Base-by-base conservation (phyloP, 2,329 filamentous ascomycete genomes). In the Xylaria sp. region DNA sequence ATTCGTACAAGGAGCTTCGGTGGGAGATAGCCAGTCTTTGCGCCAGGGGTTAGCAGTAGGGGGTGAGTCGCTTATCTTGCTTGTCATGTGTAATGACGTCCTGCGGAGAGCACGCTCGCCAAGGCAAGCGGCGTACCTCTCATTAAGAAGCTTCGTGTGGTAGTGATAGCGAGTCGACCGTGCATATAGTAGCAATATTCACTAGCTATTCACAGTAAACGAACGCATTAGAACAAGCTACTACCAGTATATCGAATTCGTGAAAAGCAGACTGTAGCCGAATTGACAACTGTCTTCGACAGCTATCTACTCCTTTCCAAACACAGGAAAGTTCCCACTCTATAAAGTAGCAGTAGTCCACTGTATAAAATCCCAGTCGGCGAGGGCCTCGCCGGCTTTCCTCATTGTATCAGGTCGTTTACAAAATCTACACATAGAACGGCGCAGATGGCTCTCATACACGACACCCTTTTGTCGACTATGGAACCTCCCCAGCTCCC, bases 321-420 rank as follows among this genome's bases (percentile, higher is more conserved):
- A 27, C 35, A 21, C 6, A 16, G 37, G 16, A 48, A 48, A 40
- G 40, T n/a, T 29, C 48, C 21, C 27, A 25, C 50, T 66, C 37
- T 59, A 59, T 48, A 29, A 35, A 35, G 32, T 51, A 13, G 37
- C 44, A 13, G 37, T 47, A 37, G 32, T 66, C 50, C 63, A 61
- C 21, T 60, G 37, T 61, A 61, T 50, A 55, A 13, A 40, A 48
- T 21, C 40, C 44, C 1, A 53, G 25, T 25, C 8, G 40, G 40
- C 5, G 40, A 44, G 16, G 16, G n/a, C 40, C 50, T 53, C 50
- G 50, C 50, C 8, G 29, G 50, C 25, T n/a, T 5, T 16, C 50
- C 6, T 21, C 5, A n/a, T 18, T 25, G 5, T 25, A 53, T 32
- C 50, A 53, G 2, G 25, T 29, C 50, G 50, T n/a, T n/a, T 29